These are phyloP conservation scores for Daldinia sp. DNA, from an alignment of 2,329 filamentous ascomycete species.

Conservation along the genomic window DNA sequence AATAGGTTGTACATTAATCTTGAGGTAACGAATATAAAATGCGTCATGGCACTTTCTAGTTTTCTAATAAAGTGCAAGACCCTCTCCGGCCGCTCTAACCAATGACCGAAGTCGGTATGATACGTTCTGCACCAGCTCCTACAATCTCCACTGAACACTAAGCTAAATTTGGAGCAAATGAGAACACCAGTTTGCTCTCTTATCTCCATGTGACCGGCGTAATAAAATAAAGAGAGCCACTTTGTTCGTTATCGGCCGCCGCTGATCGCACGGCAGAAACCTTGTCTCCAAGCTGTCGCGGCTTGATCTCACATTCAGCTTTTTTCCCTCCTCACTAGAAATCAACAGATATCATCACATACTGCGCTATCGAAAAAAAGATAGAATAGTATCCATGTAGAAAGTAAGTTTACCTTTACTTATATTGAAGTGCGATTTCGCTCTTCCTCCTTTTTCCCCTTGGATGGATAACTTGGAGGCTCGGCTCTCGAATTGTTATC, in stretches of 20 bases:
- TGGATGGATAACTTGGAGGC: slow-evolving; percentile 15
- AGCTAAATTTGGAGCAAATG: slow-evolving; percentile 10
- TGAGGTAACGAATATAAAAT: no score
- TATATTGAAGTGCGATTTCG: not conserved
- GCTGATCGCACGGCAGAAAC: slow-evolving; percentile 38
- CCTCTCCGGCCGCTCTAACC: no score
- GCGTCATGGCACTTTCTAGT: no score
- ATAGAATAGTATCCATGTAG: slow-evolving; percentile 46
- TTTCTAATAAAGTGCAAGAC: no score
- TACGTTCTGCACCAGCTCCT: not conserved
- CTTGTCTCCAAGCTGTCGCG: slow-evolving; percentile 44
- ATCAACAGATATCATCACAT: slow-evolving; percentile 8
- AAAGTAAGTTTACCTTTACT: slow-evolving; percentile 19
- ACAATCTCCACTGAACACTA: slow-evolving; percentile 1
- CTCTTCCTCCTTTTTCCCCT: slow-evolving; percentile 12
- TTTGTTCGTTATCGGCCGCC: slow-evolving; percentile 40
- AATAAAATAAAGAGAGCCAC: slow-evolving; percentile 29
- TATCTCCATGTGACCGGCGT: slow-evolving; percentile 39
- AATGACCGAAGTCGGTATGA: not conserved
- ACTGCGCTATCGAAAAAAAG: not conserved
- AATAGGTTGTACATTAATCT: not conserved
- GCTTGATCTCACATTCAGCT: slow-evolving; percentile 41
- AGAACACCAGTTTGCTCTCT: slow-evolving; percentile 1
- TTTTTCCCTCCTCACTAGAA: slow-evolving; percentile 18
- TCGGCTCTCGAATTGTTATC: slow-evolving; percentile 2